These are phyloP conservation scores for Amanita muscaria DNA, from an alignment of 768 basidiomycete species.

Conservation along the genomic window DNA sequence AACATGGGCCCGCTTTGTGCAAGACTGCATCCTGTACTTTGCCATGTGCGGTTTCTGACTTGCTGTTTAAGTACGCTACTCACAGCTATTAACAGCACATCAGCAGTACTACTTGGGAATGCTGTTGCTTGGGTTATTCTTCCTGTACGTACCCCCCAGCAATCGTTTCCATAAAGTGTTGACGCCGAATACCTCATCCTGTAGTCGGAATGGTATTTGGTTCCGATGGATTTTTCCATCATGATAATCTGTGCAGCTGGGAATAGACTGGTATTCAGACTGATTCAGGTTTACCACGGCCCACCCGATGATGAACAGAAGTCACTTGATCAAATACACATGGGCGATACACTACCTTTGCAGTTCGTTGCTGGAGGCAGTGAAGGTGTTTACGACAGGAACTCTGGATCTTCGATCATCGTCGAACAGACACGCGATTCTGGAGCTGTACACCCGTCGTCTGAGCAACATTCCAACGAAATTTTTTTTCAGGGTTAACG, in stretches of 20 bases:
- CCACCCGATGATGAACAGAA: conserved; percentile 2
- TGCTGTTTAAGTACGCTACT: neutral
- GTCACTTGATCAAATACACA: too few species aligned
- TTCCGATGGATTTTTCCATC: conserved; percentile 17
- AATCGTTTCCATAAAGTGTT: neutral
- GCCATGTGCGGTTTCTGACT: conserved; percentile 16
- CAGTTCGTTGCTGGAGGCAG: too few species aligned
- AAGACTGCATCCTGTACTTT: conserved; percentile 20
- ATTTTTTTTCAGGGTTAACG: too few species aligned
- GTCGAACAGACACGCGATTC: too few species aligned
- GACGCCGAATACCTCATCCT: neutral
- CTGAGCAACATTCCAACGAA: too few species aligned
- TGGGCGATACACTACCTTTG: too few species aligned
- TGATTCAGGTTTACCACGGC: conserved; percentile 20
- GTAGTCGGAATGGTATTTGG: conserved; percentile 17
- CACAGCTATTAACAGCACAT: conserved; percentile 11
- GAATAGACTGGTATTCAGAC: conserved; percentile 19
- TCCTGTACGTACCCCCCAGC: conserved; percentile 13
- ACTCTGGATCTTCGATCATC: too few species aligned
- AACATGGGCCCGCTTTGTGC: conserved; percentile 17
- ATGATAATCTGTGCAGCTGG: conserved; percentile 20
- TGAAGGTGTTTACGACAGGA: neutral
- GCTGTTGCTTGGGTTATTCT: conserved; percentile 15
- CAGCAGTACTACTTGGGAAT: conserved; percentile 14
- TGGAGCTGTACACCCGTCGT: too few species aligned